Base-by-base conservation (phyloP, 2,329 filamentous ascomycete genomes). In the Fusarium sp. region DNA sequence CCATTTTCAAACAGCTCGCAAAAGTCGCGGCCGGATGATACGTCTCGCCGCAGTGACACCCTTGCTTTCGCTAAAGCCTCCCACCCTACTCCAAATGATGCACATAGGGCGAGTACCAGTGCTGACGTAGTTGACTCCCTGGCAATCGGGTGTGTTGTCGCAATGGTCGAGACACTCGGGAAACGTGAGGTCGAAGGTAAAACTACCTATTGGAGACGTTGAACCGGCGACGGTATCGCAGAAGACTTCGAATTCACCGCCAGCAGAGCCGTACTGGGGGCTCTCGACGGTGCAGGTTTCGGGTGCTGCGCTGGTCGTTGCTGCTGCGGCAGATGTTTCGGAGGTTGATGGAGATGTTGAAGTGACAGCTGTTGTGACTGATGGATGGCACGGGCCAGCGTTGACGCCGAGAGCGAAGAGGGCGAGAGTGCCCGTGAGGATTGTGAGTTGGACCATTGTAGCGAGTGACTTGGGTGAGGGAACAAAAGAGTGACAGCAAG, bases 11-110 rank as follows among this genome's bases (percentile, higher is more conserved):
- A 18, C 16, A 34, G 8, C 31, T 5, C 14, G 14, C 8, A 2
- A 7, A 31, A 2, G 7, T 16, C 4, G 16, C 18, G 14, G 12
- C 13, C 11, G 9, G n/a, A 26, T 13, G 5, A 28, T 13, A 10
- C 46, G 28, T n/a, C 23, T 49, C 14, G 46, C 46, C 19, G 21
- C 2, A 23, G 13, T 23, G 3, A 23, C 16, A 7, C 19, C 19
- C 6, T 34, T 23, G 3, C 1, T 2, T 1, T 34, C 19, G 18
- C 19, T 10, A 6, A 16, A 49, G 6, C 8, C 4, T 2, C 2
- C 12, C 19, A 10, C 9, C 3, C 3, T 10, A 11, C 26, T 30
- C 45, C 26, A 48, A 19, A 48, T 25, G 23, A 25, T 25, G 23
- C 23, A 25, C 23, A 25, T 25, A 25, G 23, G 23, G 23, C 23